Evolutionary conservation across 495 filamentous ascomycete species (phyloP).

Genomic region (Cetradonia linearis): DNA sequence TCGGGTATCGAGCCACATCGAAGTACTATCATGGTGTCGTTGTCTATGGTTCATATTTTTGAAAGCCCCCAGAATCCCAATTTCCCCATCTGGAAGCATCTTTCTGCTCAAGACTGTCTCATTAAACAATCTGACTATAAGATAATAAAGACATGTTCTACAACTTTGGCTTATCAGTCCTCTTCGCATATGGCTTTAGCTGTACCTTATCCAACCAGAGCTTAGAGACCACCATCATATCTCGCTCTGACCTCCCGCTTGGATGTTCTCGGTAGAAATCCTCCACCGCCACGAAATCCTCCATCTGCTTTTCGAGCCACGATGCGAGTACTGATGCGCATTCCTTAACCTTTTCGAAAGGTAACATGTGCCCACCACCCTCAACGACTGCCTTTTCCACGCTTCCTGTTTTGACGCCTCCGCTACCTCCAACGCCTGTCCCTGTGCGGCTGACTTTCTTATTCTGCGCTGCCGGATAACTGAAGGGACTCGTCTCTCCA

Average conservation of each 20-base stretch:
- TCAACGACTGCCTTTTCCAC: constrained; percentile 50
- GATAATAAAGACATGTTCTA: too few relatives aligned
- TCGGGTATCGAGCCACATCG: too few relatives aligned
- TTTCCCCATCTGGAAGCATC: too few relatives aligned
- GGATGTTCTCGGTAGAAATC: neutral
- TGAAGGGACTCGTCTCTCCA: neutral
- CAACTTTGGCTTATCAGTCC: neutral
- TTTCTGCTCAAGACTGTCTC: too few relatives aligned
- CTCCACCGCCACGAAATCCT: constrained; percentile 4
- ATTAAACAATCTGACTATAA: too few relatives aligned
- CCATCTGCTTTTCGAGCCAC: constrained; percentile 24
- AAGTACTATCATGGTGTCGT: too few relatives aligned
- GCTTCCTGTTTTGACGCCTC: constrained; percentile 46
- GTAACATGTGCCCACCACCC: constrained; percentile 54
- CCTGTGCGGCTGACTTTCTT: constrained; percentile 57
- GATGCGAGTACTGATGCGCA: constrained; percentile 30
- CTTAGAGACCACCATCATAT: constrained; percentile 5
- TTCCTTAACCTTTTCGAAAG: constrained; percentile 51
- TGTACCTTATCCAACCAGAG: neutral
- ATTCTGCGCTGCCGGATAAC: constrained; percentile 26
- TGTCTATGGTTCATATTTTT: too few relatives aligned
- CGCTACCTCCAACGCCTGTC: constrained; percentile 54
- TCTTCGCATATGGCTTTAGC: neutral
- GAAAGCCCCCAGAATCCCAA: too few relatives aligned
- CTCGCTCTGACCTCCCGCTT: constrained; percentile 8